Evolutionary conservation across 441 rosid genomes (phyloP).

Genomic region (Populus hybrid): DNA sequence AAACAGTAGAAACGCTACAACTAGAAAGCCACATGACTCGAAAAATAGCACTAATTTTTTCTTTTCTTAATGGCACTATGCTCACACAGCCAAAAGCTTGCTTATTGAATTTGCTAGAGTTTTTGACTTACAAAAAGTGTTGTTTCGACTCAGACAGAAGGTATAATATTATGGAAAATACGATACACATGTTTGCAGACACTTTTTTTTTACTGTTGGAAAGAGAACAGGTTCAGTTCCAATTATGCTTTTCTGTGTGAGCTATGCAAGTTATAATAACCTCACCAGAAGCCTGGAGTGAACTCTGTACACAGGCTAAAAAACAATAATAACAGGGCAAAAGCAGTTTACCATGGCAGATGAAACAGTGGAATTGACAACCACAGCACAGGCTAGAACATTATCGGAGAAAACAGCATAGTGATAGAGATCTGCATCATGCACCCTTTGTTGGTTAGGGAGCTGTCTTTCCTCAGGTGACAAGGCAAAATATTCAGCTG

Average conservation of each 20-base stretch:
- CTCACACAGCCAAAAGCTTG: not conserved
- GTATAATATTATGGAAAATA: not conserved
- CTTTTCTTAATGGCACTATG: not conserved
- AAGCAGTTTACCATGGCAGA: slow-evolving; percentile 58
- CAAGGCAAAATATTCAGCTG: slow-evolving; percentile 70
- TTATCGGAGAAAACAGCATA: slow-evolving; percentile 85
- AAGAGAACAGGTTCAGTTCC: not conserved
- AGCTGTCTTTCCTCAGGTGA: slow-evolving; percentile 68
- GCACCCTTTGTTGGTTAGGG: slow-evolving; percentile 51
- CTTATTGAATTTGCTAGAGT: not conserved
- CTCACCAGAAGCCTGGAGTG: not conserved
- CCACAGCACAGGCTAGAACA: slow-evolving; percentile 79
- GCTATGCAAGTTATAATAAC: not conserved
- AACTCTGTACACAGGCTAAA: not conserved
- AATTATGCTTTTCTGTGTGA: not conserved
- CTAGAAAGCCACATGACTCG: not conserved
- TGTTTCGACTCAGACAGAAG: not conserved
- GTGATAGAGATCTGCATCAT: slow-evolving; percentile 59
- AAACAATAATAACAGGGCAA: slow-evolving; percentile 7
- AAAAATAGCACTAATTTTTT: not conserved
- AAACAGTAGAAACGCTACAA: not conserved
- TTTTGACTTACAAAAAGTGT: not conserved
- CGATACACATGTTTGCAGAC: not conserved
- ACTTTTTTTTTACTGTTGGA: not conserved
- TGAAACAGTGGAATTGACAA: slow-evolving; percentile 74